phyloP scores from a whole-genome alignment of 495 filamentous ascomycete species.

The Penicillium cinerascens region DNA sequence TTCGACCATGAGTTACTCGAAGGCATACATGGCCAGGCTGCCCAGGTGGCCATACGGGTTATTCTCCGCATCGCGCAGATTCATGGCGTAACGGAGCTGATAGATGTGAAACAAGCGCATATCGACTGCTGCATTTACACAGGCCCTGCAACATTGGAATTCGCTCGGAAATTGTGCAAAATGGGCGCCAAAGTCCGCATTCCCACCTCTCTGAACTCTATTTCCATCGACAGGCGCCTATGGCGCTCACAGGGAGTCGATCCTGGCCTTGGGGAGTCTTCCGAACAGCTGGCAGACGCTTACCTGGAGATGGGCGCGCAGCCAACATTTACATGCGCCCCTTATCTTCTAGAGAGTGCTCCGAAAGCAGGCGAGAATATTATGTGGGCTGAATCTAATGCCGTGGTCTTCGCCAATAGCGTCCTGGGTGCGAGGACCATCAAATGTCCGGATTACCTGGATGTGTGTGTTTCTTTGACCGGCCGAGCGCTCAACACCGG shows the following conservation, averaged over 20 bases:
- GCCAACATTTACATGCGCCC: conserved; percentile 32
- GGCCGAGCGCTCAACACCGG: conserved; percentile 22
- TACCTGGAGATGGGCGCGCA: conserved; percentile 30
- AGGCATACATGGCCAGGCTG: conserved; percentile 19
- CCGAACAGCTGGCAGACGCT: conserved; percentile 19
- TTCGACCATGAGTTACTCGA: conserved; percentile 20
- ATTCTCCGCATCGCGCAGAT: conserved; percentile 21
- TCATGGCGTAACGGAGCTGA: conserved; percentile 15
- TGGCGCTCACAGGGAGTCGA: conserved; percentile 24
- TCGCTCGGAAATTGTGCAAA: conserved; percentile 20
- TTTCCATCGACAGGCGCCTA: conserved; percentile 29
- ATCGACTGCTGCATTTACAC: conserved; percentile 36
- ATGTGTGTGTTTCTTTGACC: conserved; percentile 31
- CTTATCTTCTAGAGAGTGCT: conserved; percentile 25
- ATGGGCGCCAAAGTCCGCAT: conserved; percentile 20
- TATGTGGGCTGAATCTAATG: conserved; percentile 33
- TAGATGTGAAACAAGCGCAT: conserved; percentile 26
- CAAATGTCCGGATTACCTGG: conserved; percentile 33
- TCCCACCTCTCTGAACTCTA: conserved; percentile 31
- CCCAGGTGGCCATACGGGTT: conserved; percentile 24
- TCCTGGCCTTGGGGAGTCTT: conserved; percentile 7
- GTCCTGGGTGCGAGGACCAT: conserved; percentile 29
- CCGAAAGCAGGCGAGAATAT: conserved; percentile 24
- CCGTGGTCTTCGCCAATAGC: conserved; percentile 33
- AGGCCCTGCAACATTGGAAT: conserved; percentile 23